A percentile compares a stretch with the other conserved stretches of the same genome.
Conservation (phyloP, 805 yeast species). For the Alloascoidea hylecoeti region DNA sequence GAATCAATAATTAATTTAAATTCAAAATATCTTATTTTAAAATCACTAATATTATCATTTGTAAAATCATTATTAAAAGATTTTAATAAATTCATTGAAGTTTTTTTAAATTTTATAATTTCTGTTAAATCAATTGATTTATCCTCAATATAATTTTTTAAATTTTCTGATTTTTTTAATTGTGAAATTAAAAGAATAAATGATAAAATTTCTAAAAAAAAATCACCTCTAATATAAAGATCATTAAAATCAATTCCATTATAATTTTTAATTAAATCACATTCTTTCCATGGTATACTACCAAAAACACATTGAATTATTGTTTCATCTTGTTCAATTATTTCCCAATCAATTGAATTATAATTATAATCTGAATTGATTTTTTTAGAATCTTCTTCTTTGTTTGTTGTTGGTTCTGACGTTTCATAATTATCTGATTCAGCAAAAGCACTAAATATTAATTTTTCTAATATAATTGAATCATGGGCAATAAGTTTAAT, state of each 20-base stretch:
- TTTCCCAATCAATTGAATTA: neutral
- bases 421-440: too few relatives aligned
- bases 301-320: neutral
- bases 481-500: neutral
- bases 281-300: neutral
- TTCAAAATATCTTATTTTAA: too few relatives aligned
- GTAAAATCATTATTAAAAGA: neutral
- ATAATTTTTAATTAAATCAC: neutral
- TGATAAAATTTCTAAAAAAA: neutral
- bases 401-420: too few relatives aligned
- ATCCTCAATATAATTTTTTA: neutral
- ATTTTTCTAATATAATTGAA: neutral
- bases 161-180: neutral
- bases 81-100: neutral
- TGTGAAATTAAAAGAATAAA: neutral
- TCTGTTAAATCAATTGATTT: neutral
- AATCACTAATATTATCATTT: neutral
- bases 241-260: neutral
- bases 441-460: neutral
- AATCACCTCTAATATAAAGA: neutral
- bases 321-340: neutral
- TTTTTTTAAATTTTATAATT: neutral
- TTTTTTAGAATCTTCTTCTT: neutral
- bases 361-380: neutral
- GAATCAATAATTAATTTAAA: too few relatives aligned